Evolutionary conservation across 2,329 filamentous ascomycete species (phyloP), one percentile per base, ranked within the genome.

Genomic region (Arthroderma uncinatum): DNA sequence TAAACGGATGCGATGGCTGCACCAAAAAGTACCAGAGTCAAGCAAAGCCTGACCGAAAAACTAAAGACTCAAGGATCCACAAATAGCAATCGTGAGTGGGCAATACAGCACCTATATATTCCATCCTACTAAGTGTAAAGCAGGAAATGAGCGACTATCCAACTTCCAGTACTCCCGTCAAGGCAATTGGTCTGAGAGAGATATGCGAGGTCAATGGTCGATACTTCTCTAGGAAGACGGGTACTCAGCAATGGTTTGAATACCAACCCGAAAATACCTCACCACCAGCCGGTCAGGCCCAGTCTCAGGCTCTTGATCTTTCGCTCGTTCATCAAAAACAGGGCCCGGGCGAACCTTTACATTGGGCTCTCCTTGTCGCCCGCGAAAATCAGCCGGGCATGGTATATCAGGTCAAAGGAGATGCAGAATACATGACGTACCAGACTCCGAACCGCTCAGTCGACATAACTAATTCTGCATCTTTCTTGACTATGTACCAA

Each of bases 341-440:
- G 57, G 59, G 52, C 2, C 54, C 54, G 21, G 60, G 59, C 6
- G 64, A 66, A 52, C 64, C 61, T 4, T 30, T 53, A 1, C 64
- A 67, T 21, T 68, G 63, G 63, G 62, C 61, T 4, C 60, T 66
- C 0, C 63, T 62, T 23, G 61, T 68, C 14, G 61, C 60, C n/a
- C 59, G 57, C 4, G 66, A 66, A 47, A 66, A 64, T 23, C 36
- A 65, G 14, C 60, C 60, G 0, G 65, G 63, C 5, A 54, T 55
- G 53, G 55, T 64, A 10, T 66, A 66, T 33, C 64, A 67, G 47
- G 65, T 66, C n/a, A 66, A 33, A 1, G 64, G 64, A 2, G 64
- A 67, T 54, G 64, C 64, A 28, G 57, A 64, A 57, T 52, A 57
- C n/a, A 67, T 67, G 62, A 58, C 9, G 4, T 68, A 66, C 36